Evolutionary conservation across 169 alveolate species (phyloP).

Genomic region (Perkinsus marinus): DNA sequence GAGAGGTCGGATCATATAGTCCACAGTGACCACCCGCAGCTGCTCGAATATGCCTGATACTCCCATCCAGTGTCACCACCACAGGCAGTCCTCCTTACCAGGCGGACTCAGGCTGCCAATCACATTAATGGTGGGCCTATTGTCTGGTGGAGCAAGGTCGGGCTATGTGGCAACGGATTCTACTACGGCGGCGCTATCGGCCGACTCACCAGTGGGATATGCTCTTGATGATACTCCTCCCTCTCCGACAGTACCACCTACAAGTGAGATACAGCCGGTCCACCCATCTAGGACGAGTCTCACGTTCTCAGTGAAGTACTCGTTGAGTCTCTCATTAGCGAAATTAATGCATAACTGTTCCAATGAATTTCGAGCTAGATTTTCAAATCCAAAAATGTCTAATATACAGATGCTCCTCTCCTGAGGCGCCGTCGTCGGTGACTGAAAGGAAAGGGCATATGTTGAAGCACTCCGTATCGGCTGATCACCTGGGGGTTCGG

Average conservation of each 20-base stretch:
- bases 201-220: not conserved
- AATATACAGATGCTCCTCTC: constrained; percentile 44
- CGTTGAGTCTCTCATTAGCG: constrained; percentile 67
- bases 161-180: not conserved
- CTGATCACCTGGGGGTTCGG: not conserved
- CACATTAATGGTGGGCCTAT: not conserved
- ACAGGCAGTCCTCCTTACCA: not conserved
- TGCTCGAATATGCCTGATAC: not conserved
- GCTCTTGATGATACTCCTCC: not conserved
- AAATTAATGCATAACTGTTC: constrained; percentile 74
- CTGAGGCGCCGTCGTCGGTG: not conserved
- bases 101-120: not conserved
- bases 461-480: not conserved
- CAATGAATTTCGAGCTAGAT: constrained; percentile 50
- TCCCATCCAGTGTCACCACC: not conserved
- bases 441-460: not conserved
- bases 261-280: not conserved
- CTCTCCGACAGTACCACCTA: not conserved
- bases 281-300: constrained; percentile 20
- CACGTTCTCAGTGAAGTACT: constrained; percentile 63
- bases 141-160: not conserved
- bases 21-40: not conserved
- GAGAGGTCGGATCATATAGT: not conserved
- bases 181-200: not conserved
- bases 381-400: constrained; percentile 69